These are phyloP conservation scores for Acephala macrosclerotiorum DNA, from an alignment of 2,329 filamentous ascomycete genomes.

Conservation along the genomic window DNA sequence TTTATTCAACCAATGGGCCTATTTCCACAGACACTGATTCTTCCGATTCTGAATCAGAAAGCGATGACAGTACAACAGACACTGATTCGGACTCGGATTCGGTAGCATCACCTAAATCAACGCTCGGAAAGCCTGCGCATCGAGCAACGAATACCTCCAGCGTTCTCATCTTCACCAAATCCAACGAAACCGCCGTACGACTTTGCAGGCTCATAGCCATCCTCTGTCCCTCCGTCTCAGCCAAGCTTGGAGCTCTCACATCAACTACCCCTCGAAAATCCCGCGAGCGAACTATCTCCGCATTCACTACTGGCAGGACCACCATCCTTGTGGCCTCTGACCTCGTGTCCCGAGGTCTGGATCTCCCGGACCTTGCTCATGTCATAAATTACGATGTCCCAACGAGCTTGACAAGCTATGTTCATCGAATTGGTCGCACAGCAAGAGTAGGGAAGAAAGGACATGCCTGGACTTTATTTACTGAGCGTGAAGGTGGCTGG, in stretches of 20 bases:
- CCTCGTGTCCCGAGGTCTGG: slow-evolving; percentile 89
- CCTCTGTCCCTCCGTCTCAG: slow-evolving; percentile 64
- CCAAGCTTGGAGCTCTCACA: slow-evolving; percentile 73
- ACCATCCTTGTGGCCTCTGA: slow-evolving; percentile 89
- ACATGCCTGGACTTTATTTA: slow-evolving; percentile 85
- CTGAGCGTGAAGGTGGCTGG: slow-evolving; percentile 80
- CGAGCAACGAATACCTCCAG: slow-evolving; percentile 36
- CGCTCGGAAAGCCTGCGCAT: neutral
- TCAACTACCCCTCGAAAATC: slow-evolving; percentile 78
- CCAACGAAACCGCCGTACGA: slow-evolving; percentile 86
- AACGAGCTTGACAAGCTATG: slow-evolving; percentile 79
- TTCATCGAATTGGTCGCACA: slow-evolving; percentile 91
- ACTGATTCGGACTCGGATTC: slow-evolving; percentile 17
- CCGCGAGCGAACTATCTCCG: slow-evolving; percentile 70
- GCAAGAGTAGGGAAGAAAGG: slow-evolving; percentile 81
- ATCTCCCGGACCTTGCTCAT: slow-evolving; percentile 79
- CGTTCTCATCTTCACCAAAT: slow-evolving; percentile 87
- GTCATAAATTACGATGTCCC: slow-evolving; percentile 96
- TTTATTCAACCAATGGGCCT: slow-evolving; percentile 40
- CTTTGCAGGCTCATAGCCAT: slow-evolving; percentile 80
- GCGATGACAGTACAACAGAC: slow-evolving; percentile 15
- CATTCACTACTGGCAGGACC: slow-evolving; percentile 68
- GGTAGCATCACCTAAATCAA: neutral
- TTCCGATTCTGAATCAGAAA: slow-evolving; percentile 28
- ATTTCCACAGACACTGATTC: slow-evolving; percentile 40